Base-by-base conservation (phyloP, 73 alveolate species). In the Loxodes magnus region DNA sequence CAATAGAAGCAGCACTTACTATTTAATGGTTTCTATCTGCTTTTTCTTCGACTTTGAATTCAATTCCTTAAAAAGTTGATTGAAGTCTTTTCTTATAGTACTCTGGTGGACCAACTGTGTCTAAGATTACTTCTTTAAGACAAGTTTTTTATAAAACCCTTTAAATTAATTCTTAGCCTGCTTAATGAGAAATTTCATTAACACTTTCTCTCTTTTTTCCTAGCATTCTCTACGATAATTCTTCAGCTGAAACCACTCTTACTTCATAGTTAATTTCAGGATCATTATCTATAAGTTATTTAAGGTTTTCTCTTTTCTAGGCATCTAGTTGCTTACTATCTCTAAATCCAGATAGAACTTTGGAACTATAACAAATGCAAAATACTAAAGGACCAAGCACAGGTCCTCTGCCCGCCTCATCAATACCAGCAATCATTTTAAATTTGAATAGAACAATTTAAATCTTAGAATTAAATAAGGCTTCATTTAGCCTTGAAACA, bases 331-430 rank as follows among this genome's bases (percentile, higher is more conserved):
- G 55, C 65, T 92, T 92, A 24, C 95, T 82, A 50, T 92, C 97
- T 14, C 34, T 59, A 48, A 85, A 75, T 35, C 75, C 67, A 37
- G 60, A 35, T n/a, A 41, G 35, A 44, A 22, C 57, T 5, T 48
- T 61, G 15, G 91, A 87, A 96, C 97, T 88, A 33, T 43, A 74
- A 19, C 91, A 77, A 61, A 94, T 65, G 1, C 92, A 96, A 76
- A 88, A 92, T 3, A 92, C 95, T 95, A 92, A 84, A 9, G 97
- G 97, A 7, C 98, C 98, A 9, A 92, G 57, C 15, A 88, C 97
- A 16, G 98, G 98, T 3, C 98, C 98, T 80, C 98, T 70, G 2
- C 98, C 98, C 14, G 98, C 97, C 54, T 92, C 98, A 67, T 92
- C 98, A 43, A 92, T 80, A 26, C 98, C 98, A n/a, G n/a, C n/a